Base-by-base conservation (phyloP, 208 protist genomes). In the Porcisia deanei region DNA sequence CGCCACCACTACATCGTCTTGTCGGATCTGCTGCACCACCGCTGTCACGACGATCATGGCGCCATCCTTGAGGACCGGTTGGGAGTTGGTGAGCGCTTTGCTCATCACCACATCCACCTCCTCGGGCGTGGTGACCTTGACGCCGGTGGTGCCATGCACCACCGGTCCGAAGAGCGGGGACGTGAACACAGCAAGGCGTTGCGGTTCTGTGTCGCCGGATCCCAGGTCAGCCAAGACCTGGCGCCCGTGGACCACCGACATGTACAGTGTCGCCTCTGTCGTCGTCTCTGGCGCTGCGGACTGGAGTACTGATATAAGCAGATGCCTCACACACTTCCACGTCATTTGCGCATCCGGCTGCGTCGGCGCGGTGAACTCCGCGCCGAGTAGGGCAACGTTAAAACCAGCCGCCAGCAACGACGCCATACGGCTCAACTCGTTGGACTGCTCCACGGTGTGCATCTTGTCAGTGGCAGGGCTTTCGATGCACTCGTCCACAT, bases 401-500 rank as follows among this genome's bases (percentile, higher is more conserved):
- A 54, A 82, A 61, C 89, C 89, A 43, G 53, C 58, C 34, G 20
- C 37, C 34, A 90, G 75, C 63, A 91, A 63, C 57, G 57, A 71
- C 18, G 63, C n/a, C 76, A 94, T 75, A 45, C 85, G 85, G 22
- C 66, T 49, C 45, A 88, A 67, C 67, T 91, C 81, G 64, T 85
- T 84, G 47, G 87, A 90, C 65, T 75, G 61, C 37, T 47, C 39
- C 25, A 45, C 82, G 25, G 67, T 34, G 41, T 45, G 52, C 37
- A 34, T n/a, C 55, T 41, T 72, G 30, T 34, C 75, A 47, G 34
- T 67, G 3, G 71, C 37, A 22, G 76, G 65, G 47, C 73, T 67
- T 49, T 75, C 43, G 63, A 88, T 81, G 78, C 83, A 86, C 80
- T 94, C 89, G 67, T 94, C 82, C 53, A 90, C 87, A 37, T 81